phyloP scores from a whole-genome alignment of 2,329 filamentous ascomycete genomes.

The Pseudogymnoascus sp. region DNA sequence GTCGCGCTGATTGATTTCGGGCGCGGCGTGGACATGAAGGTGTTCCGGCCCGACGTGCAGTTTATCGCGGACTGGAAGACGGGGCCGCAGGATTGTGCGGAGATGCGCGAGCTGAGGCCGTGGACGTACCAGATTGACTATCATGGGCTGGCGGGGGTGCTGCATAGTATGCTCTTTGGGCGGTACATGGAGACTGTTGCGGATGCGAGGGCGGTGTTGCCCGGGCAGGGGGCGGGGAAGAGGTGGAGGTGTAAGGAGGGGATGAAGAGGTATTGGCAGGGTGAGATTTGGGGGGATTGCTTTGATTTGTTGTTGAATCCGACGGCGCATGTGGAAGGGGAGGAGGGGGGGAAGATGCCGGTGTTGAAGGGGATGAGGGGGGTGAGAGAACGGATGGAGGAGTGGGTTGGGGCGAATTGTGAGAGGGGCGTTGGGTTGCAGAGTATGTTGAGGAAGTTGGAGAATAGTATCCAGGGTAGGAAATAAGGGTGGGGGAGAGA shows the following conservation, averaged over 20 bases:
- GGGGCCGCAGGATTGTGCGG: slow-evolving; percentile 76
- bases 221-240: slow-evolving; percentile 39
- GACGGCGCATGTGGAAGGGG: slow-evolving; percentile 51
- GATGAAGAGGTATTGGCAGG: slow-evolving; percentile 95
- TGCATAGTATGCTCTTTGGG: slow-evolving; percentile 86
- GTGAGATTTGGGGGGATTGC: slow-evolving; percentile 74
- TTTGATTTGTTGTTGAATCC: slow-evolving; percentile 88
- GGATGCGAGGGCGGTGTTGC: slow-evolving; percentile 30
- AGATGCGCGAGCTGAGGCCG: slow-evolving; percentile 87
- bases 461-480: slow-evolving; percentile 27
- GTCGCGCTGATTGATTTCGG: slow-evolving; percentile 91
- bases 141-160: slow-evolving; percentile 78
- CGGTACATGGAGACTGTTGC: slow-evolving; percentile 82
- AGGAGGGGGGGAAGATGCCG: slow-evolving; percentile 63
- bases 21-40: slow-evolving; percentile 84
- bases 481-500: slow-evolving; percentile 9
- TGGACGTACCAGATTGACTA: slow-evolving; percentile 99
- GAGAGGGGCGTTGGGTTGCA: slow-evolving; percentile 74
- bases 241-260: slow-evolving; percentile 73
- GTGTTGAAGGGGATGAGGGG: slow-evolving; percentile 60
- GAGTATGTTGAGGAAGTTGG: slow-evolving; percentile 56
- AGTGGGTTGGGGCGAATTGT: slow-evolving; percentile 70
- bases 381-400: slow-evolving; percentile 73
- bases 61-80: slow-evolving; percentile 98
- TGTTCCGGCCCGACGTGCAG: slow-evolving; percentile 65